These are phyloP conservation scores for Chrysochromulina parva DNA, from an alignment of 78 protist species.

Conservation along the genomic window DNA sequence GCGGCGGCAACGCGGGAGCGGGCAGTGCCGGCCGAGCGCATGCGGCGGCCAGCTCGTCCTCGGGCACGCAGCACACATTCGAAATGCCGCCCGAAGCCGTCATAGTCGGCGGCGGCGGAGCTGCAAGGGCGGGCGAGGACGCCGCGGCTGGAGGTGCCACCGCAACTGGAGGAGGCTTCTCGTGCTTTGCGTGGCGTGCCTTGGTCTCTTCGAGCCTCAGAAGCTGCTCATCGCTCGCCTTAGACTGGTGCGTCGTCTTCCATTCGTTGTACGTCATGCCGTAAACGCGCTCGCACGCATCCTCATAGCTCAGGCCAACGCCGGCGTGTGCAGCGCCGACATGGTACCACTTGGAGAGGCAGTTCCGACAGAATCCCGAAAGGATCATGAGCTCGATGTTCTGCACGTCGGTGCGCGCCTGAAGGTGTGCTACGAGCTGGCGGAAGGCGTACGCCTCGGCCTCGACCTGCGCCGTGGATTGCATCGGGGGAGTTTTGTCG, in stretches of 20 bases:
- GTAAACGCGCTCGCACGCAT: constrained; percentile 12
- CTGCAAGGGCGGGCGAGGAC: too few species aligned
- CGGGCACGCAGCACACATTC: too few species aligned
- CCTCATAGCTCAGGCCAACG: neutral
- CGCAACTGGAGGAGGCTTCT: neutral
- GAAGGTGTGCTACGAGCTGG: constrained; percentile 30
- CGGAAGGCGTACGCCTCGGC: constrained; percentile 42
- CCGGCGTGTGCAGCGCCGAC: neutral
- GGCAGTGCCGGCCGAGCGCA: neutral
- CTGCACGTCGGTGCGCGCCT: constrained; percentile 14
- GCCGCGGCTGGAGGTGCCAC: too few species aligned
- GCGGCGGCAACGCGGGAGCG: neutral
- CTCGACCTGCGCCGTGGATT: neutral
- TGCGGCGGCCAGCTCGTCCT: too few species aligned
- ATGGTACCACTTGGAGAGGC: constrained; percentile 34
- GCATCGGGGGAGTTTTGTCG: too few species aligned
- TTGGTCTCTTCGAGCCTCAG: neutral
- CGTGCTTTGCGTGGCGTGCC: constrained; percentile 14
- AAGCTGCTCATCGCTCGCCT: constrained; percentile 51
- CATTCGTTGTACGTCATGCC: constrained; percentile 41
- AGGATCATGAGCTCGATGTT: constrained; percentile 49
- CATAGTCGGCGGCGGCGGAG: too few species aligned
- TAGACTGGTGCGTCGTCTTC: constrained; percentile 24
- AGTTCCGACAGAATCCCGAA: constrained; percentile 45
- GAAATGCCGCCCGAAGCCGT: too few species aligned